Percentiles rank a stretch among this genome's conserved stretches.
phyloP scores from a whole-genome alignment of 768 basidiomycete species.

The Pholiota molesta region DNA sequence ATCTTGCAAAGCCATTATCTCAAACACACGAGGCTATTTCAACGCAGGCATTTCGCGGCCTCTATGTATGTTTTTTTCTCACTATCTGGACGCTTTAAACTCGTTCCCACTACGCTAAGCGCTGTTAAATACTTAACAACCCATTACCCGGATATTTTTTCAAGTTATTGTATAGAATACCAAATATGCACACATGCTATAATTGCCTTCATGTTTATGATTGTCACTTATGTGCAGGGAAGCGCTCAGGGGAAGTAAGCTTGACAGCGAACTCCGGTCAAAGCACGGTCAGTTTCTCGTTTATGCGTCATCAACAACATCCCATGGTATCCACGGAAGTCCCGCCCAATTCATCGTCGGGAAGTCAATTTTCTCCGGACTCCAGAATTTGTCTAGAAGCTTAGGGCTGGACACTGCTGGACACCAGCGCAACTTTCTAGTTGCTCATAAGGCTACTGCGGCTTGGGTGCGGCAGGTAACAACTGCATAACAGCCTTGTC shows the following conservation, averaged over 20 bases:
- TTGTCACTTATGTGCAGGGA: neutral
- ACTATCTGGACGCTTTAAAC: neutral
- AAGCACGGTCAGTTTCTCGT: neutral
- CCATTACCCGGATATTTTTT: neutral
- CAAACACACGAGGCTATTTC: neutral
- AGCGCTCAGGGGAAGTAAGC: neutral
- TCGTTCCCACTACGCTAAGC: neutral
- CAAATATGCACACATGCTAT: neutral
- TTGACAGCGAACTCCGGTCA: neutral
- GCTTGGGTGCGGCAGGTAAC: too few species aligned
- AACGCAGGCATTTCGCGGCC: neutral
- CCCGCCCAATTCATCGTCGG: neutral
- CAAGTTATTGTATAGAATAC: neutral
- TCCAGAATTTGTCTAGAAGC: neutral
- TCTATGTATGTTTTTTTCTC: neutral
- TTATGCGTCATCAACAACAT: neutral
- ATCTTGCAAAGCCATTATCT: too few species aligned
- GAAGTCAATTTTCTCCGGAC: neutral
- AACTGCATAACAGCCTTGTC: too few species aligned
- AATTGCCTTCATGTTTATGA: too few species aligned
- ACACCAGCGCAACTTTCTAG: neutral
- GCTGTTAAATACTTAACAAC: neutral
- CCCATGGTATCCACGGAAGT: neutral
- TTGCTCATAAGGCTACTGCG: too few species aligned
- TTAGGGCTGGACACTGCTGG: neutral